Base-by-base conservation (phyloP, 139 green algal species). In the Mesostigma viride region DNA sequence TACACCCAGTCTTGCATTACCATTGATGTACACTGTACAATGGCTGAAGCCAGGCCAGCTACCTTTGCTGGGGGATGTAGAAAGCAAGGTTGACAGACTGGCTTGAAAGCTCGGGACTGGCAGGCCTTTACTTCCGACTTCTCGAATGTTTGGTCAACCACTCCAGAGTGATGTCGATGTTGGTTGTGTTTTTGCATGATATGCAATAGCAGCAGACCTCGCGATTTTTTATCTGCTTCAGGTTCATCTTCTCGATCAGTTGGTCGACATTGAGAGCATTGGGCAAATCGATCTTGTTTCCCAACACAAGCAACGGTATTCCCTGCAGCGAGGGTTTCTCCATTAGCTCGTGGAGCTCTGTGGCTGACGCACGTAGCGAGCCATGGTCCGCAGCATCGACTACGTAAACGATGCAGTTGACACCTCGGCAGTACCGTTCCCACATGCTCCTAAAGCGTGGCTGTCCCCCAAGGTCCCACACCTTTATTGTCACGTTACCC, bases 381-480 rank as follows among this genome's bases (percentile, higher is more conserved):
- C 94, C 91, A 32, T 82, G 53, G 77, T 98, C 94, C n/a, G 88
- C 79, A 4, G 88, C 68, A 69, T 99, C 93, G 17, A 97, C 89
- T n/a, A 97, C 92, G 34, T 80, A 80, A 32, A 99, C 93, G 17
- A 98, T 94, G 20, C 85, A 87, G 58, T 94, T 86, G 64, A 98
- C 92, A 8, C 93, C 94, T 11, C 94, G 77, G 82, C 91, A 97
- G 76, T 99, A 98, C 1, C 94, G 82, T 84, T 99, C 94, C 94
- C 94, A 99, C 83, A 98, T 91, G 63, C 71, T 89, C 0, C 94
- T 77, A 77, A 99, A 99, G 4, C 94, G 82, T 14, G 86, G 82
- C 84, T 96, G 88, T 44, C 93, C 94, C 1, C 94, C 94, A 30
- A 99, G 70, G 69, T 99, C 93, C 93, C 93, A 99, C 65, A 98